Evolutionary conservation across 2,329 filamentous ascomycete species (phyloP).

Genomic region (Trichoderma pleuroti): DNA sequence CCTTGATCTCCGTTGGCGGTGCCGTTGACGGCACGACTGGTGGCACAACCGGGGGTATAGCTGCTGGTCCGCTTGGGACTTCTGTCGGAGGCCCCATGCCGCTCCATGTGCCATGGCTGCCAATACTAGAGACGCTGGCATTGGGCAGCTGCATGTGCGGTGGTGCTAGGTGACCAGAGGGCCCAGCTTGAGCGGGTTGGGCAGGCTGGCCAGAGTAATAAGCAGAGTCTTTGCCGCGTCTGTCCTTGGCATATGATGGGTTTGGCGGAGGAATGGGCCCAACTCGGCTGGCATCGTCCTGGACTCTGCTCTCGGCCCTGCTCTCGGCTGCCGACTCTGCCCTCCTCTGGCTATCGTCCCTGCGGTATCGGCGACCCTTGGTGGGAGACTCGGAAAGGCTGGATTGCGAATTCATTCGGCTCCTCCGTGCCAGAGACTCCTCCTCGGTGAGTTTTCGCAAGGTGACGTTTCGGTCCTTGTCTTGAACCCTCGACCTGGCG

Average conservation of each 20-base stretch:
- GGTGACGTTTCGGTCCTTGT: conserved; percentile 59
- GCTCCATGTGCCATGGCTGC: conserved; percentile 54
- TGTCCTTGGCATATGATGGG: conserved; percentile 52
- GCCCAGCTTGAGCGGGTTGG: conserved; percentile 42
- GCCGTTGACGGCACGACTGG: background rate
- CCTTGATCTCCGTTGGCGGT: background rate
- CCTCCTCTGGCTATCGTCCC: conserved; percentile 48
- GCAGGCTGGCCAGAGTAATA: conserved; percentile 53
- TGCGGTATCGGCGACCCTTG: conserved; percentile 47
- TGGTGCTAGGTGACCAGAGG: conserved; percentile 25
- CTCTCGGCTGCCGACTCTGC: conserved; percentile 48
- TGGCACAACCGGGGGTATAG: background rate
- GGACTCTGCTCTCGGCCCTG: conserved; percentile 43
- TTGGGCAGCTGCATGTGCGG: conserved; percentile 31
- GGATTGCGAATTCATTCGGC: conserved; percentile 51
- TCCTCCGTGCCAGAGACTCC: conserved; percentile 47
- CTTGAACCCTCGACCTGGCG: conserved; percentile 57
- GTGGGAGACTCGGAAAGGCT: conserved; percentile 56
- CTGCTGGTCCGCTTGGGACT: background rate
- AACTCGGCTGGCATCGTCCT: conserved; percentile 34
- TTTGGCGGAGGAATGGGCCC: conserved; percentile 52
- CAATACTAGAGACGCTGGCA: conserved; percentile 46
- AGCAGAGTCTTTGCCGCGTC: conserved; percentile 55
- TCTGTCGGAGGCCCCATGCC: conserved; percentile 33
- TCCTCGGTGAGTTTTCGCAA: conserved; percentile 59